phyloP scores from a whole-genome alignment of 208 protist genomes.

The Acanthamoeba quina region DNA sequence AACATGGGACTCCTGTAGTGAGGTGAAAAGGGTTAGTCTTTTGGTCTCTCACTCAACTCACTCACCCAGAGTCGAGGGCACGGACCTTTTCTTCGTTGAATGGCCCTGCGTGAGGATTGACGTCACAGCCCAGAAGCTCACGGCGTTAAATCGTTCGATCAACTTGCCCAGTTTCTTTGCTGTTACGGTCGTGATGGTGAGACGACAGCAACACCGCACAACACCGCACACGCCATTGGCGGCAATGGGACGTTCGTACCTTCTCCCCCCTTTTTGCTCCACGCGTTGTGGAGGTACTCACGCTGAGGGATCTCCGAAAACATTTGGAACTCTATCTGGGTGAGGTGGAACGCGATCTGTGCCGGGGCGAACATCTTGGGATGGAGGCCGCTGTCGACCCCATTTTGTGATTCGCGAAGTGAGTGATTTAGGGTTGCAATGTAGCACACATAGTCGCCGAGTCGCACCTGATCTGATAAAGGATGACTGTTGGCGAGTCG shows the following conservation, averaged over 20 bases:
- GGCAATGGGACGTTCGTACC: not conserved
- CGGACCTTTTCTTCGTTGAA: slow-evolving; percentile 48
- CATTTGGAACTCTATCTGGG: not conserved
- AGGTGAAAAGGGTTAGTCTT: not conserved
- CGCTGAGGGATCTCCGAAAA: slow-evolving; percentile 42
- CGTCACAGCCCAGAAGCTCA: slow-evolving; percentile 70
- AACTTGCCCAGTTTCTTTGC: slow-evolving; percentile 49
- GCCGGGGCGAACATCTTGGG: slow-evolving; percentile 2
- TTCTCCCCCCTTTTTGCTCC: slow-evolving; percentile 68
- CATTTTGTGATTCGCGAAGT: not conserved
- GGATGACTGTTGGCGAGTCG: not conserved
- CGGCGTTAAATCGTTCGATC: slow-evolving; percentile 70
- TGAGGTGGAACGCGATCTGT: slow-evolving; percentile 45
- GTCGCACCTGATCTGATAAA: slow-evolving; percentile 29
- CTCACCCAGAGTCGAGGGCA: no score
- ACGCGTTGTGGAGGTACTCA: slow-evolving; percentile 62
- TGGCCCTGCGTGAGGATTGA: slow-evolving; percentile 63
- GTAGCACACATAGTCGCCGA: not conserved
- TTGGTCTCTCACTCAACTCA: not conserved
- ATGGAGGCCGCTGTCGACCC: not conserved
- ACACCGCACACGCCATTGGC: not conserved
- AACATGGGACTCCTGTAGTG: not conserved
- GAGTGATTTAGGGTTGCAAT: not conserved
- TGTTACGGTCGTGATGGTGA: not conserved
- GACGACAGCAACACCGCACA: not conserved